These are phyloP conservation scores for Drosera spatulata DNA, from an alignment of 179 eudicot genomes.

Conservation along the genomic window DNA sequence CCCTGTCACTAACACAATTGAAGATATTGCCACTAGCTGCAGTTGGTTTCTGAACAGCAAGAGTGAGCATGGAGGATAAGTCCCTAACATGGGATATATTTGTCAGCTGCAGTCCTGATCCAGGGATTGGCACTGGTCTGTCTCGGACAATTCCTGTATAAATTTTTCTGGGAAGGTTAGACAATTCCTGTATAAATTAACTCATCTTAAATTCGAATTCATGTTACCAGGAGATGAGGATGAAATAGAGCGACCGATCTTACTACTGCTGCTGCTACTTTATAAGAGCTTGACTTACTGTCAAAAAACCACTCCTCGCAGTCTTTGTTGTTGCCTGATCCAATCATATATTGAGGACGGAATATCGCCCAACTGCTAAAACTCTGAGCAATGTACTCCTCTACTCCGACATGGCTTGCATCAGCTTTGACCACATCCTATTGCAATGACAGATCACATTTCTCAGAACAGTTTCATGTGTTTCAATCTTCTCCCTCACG, in stretches of 20 bases:
- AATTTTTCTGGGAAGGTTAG: too few species aligned
- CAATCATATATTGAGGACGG: constrained; percentile 97
- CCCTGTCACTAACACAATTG: constrained; percentile 93
- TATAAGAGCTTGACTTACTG: constrained; percentile 30
- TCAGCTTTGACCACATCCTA: constrained; percentile 82
- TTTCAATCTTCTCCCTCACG: not conserved
- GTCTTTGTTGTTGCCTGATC: constrained; percentile 94
- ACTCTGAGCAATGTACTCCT: constrained; percentile 57
- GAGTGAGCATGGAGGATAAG: constrained; percentile 87
- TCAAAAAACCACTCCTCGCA: constrained; percentile 99
- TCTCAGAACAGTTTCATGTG: not conserved
- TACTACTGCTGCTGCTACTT: too few species aligned
- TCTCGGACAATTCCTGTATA: constrained; percentile 78
- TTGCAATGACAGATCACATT: not conserved
- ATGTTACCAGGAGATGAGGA: too few species aligned
- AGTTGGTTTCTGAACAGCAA: constrained; percentile 66
- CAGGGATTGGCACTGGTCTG: constrained; percentile 86
- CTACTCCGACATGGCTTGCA: constrained; percentile 80
- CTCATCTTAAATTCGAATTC: too few species aligned
- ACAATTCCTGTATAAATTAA: too few species aligned
- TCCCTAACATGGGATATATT: constrained; percentile 83
- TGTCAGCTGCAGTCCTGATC: constrained; percentile 92
- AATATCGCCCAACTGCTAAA: constrained; percentile 66
- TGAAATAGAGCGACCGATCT: too few species aligned
- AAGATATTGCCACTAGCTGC: constrained; percentile 80